Evolutionary conservation across 306 rosid genomes (phyloP).

Genomic region (Malus asiatica): DNA sequence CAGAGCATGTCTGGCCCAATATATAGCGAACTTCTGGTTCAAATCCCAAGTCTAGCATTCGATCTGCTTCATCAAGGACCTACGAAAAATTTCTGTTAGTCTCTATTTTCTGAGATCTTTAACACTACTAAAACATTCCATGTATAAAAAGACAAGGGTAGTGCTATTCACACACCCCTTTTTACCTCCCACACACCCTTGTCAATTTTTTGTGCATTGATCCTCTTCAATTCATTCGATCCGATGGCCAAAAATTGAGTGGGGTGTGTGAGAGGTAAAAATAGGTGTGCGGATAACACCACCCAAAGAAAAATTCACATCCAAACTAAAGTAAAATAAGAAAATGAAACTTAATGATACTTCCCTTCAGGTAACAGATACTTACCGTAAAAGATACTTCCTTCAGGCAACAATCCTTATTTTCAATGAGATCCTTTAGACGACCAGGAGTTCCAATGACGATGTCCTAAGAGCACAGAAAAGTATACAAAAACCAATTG

Average conservation of each 20-base stretch:
- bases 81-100: slow-evolving; percentile 15
- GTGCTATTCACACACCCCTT: too few relatives aligned
- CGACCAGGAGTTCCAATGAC: slow-evolving; percentile 99
- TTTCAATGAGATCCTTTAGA: slow-evolving; percentile 80
- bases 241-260: too few relatives aligned
- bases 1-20: slow-evolving; percentile 74
- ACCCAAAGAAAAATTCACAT: neutral
- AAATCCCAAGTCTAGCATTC: slow-evolving; percentile 99
- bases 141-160: neutral
- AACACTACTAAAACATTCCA: neutral
- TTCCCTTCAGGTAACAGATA: neutral
- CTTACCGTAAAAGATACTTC: slow-evolving; percentile 90
- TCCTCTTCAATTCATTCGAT: too few relatives aligned
- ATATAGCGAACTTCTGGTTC: slow-evolving; percentile 86
- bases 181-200: too few relatives aligned
- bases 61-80: slow-evolving; percentile 99
- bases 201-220: too few relatives aligned
- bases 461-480: slow-evolving; percentile 49
- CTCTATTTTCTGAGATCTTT: slow-evolving; percentile 10
- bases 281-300: too few relatives aligned
- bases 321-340: neutral
- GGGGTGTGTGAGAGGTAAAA: too few relatives aligned
- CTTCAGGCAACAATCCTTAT: slow-evolving; percentile 34
- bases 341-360: too few relatives aligned
- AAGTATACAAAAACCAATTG: neutral